Conservation (phyloP, 177 flowering plant species). For the Tripterygium wilfordii region DNA sequence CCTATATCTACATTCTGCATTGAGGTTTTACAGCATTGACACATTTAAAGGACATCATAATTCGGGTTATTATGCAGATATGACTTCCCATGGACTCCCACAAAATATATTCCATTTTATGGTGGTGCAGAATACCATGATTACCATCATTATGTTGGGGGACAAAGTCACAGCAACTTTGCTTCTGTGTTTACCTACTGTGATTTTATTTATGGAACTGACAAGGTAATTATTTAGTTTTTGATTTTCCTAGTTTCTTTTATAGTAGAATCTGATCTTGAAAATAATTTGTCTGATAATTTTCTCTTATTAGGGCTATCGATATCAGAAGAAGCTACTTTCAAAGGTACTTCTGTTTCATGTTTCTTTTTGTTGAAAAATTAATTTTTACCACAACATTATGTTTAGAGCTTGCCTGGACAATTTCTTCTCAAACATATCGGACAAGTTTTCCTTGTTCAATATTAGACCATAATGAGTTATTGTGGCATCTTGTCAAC, state of each 20-base stretch:
- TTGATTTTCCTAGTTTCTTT: not conserved
- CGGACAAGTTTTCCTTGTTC: too few species aligned
- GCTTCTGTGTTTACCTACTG: constrained; percentile 94
- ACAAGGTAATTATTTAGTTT: constrained; percentile 46
- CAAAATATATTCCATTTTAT: constrained; percentile 86
- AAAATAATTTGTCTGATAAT: constrained; percentile 6
- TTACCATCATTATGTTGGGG: constrained; percentile 95
- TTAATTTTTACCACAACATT: too few species aligned
- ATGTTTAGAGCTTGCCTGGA: too few species aligned
- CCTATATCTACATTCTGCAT: too few species aligned
- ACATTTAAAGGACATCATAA: not conserved
- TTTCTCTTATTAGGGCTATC: constrained; percentile 52
- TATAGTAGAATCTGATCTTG: constrained; percentile 1
- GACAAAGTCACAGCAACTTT: constrained; percentile 90
- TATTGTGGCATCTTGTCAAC: too few species aligned
- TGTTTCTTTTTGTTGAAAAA: not conserved
- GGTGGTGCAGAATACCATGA: constrained; percentile 98
- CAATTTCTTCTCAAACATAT: too few species aligned
- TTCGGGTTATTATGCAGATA: constrained; percentile 40
- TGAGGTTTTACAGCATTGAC: not conserved
- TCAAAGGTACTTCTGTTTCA: constrained; percentile 38
- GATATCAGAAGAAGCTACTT: constrained; percentile 72
- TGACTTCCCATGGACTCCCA: constrained; percentile 79
- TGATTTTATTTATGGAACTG: constrained; percentile 91
- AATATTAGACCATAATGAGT: too few species aligned